phyloP scores from a whole-genome alignment of 208 protist species.

The Angomonas ambiguus region DNA sequence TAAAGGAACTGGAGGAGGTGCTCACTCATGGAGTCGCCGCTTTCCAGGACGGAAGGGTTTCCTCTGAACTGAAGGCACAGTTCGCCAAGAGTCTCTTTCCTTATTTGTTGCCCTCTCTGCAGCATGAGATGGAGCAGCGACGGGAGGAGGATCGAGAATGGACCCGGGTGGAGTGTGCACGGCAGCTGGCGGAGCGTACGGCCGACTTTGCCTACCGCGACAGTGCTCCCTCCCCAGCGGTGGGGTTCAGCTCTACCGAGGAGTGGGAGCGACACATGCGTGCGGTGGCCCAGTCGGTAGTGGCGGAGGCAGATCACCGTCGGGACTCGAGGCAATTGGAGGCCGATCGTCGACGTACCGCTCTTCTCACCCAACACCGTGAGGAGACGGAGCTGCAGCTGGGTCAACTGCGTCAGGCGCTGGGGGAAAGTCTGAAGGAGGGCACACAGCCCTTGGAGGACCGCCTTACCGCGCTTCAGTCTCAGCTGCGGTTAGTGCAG shows the following conservation, averaged over 20 bases:
- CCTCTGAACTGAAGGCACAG: neutral
- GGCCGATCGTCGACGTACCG: slow-evolving; percentile 14
- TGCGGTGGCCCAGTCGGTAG: slow-evolving; percentile 29
- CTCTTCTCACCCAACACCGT: slow-evolving; percentile 10
- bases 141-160: neutral
- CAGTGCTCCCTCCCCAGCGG: neutral
- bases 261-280: slow-evolving; percentile 50
- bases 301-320: slow-evolving; percentile 39
- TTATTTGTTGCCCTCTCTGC: neutral
- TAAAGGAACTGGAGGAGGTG: too few relatives aligned
- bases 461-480: neutral
- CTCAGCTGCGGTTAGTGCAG: neutral
- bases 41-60: too few relatives aligned
- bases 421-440: slow-evolving; percentile 23
- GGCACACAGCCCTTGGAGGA: neutral
- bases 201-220: neutral
- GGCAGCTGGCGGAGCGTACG: neutral
- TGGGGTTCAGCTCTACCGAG: slow-evolving; percentile 26
- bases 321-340: slow-evolving; percentile 14
- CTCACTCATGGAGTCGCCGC: too few relatives aligned
- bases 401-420: slow-evolving; percentile 16
- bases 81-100: neutral
- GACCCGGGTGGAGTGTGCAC: neutral
- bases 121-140: neutral
- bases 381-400: slow-evolving; percentile 8